Conservation (phyloP, 257 asterid species). For the Plantago elongata region DNA sequence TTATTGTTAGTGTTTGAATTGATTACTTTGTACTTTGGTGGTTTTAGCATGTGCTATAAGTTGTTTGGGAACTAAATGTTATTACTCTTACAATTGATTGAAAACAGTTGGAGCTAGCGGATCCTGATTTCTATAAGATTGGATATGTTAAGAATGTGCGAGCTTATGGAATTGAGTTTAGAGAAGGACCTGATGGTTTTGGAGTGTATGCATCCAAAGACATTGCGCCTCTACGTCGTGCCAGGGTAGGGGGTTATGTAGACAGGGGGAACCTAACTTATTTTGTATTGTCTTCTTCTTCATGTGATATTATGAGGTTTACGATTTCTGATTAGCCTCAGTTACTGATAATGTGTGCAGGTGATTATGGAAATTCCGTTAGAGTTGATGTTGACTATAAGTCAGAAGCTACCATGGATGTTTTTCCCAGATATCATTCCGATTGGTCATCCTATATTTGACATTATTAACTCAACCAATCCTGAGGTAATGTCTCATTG, state of each 20-base stretch:
- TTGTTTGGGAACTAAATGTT: conserved; percentile 5
- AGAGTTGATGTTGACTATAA: conserved; percentile 91
- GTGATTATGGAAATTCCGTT: conserved; percentile 95
- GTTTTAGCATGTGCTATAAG: conserved; percentile 2
- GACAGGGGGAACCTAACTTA: not conserved
- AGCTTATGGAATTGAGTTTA: conserved; percentile 90
- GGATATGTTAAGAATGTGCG: conserved; percentile 87
- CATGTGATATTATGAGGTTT: conserved; percentile 6
- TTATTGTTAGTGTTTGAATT: not conserved
- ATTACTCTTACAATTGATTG: conserved; percentile 12
- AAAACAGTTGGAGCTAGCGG: conserved; percentile 76
- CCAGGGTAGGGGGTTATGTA: conserved; percentile 47
- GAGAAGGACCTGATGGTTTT: conserved; percentile 96
- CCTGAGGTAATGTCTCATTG: conserved; percentile 59
- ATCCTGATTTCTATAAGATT: conserved; percentile 94
- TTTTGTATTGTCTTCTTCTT: not conserved
- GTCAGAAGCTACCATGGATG: conserved; percentile 97
- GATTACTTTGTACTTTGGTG: not conserved
- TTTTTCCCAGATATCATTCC: conserved; percentile 95
- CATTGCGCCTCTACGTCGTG: conserved; percentile 91
- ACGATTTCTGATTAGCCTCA: not conserved
- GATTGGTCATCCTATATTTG: conserved; percentile 90
- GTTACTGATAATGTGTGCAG: conserved; percentile 36
- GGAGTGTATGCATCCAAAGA: conserved; percentile 96
- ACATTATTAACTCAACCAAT: conserved; percentile 88